A percentile compares a stretch with the other conserved stretches of the same genome.
phyloP scores from a whole-genome alignment of 2,329 filamentous ascomycete genomes.

The Talaromyces sp. region DNA sequence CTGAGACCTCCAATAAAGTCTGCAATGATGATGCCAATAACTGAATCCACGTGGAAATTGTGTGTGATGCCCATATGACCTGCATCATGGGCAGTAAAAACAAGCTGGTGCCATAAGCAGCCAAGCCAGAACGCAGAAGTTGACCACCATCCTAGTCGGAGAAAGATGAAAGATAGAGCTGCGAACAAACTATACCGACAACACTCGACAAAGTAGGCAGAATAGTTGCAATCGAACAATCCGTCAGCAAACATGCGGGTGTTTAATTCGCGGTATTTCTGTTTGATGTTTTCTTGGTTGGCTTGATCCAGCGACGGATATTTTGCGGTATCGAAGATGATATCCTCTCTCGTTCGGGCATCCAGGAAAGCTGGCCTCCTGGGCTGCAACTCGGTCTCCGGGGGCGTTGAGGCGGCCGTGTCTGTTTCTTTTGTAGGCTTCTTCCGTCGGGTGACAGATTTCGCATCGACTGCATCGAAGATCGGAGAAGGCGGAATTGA shows the following conservation, averaged over 20 bases:
- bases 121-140: slow-evolving; percentile 76
- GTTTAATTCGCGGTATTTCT: slow-evolving; percentile 79
- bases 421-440: slow-evolving; percentile 28
- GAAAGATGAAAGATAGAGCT: slow-evolving; percentile 60
- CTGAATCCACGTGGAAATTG: slow-evolving; percentile 77
- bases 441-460: slow-evolving; percentile 40
- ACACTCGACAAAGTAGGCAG: slow-evolving; percentile 74
- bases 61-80: slow-evolving; percentile 98
- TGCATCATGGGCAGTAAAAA: slow-evolving; percentile 92
- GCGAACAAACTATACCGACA: slow-evolving; percentile 73
- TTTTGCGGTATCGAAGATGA: slow-evolving; percentile 73
- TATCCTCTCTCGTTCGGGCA: slow-evolving; percentile 71
- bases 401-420: slow-evolving; percentile 33
- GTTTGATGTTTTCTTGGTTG: slow-evolving; percentile 74
- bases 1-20: slow-evolving; percentile 89
- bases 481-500: slow-evolving; percentile 62
- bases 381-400: slow-evolving; percentile 32
- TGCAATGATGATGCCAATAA: slow-evolving; percentile 87
- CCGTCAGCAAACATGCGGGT: slow-evolving; percentile 71
- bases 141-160: slow-evolving; percentile 67
- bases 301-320: slow-evolving; percentile 76
- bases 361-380: slow-evolving; percentile 68
- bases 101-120: slow-evolving; percentile 88
- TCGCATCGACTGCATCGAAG: slow-evolving; percentile 57
- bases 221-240: slow-evolving; percentile 83